These are phyloP conservation scores for Triticum turgidum DNA, from an alignment of 176 grass and related monocot genomes.

Conservation along the genomic window DNA sequence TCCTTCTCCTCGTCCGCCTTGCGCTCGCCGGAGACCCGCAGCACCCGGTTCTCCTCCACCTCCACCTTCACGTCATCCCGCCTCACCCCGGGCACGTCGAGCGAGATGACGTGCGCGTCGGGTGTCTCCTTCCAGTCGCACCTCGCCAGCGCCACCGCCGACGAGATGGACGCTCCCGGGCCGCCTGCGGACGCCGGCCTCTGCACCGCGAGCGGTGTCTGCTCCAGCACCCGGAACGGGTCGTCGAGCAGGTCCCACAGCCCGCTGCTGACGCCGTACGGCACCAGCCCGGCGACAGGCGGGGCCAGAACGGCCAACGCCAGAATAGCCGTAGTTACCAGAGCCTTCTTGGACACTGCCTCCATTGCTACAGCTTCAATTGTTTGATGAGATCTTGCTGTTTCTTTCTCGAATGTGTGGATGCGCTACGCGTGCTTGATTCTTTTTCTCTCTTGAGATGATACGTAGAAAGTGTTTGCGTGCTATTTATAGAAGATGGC, in stretches of 20 bases:
- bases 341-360: not conserved
- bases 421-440: not conserved
- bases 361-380: not conserved
- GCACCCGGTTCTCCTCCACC: constrained; percentile 54
- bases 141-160: constrained; percentile 24
- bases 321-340: not conserved
- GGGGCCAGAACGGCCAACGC: not conserved
- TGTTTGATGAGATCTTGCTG: not conserved
- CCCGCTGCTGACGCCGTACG: constrained; percentile 19
- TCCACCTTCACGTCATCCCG: constrained; percentile 51
- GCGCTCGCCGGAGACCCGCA: constrained; percentile 57
- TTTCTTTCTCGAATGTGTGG: too few relatives aligned
- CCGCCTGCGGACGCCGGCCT: not conserved
- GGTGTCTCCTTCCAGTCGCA: constrained; percentile 74
- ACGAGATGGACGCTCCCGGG: not conserved
- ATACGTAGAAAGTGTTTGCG: not conserved
- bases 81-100: constrained; percentile 53
- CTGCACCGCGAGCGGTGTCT: constrained; percentile 26
- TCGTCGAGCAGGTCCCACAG: constrained; percentile 48
- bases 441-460: not conserved
- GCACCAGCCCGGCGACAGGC: constrained; percentile 20
- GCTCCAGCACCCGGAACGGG: constrained; percentile 56
- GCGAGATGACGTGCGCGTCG: constrained; percentile 42
- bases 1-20: constrained; percentile 29
- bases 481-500: not conserved